Evolutionary conservation across 73 alveolate species (phyloP), one percentile per base, ranked within the genome.

Genomic region (Uronychia setigera): DNA sequence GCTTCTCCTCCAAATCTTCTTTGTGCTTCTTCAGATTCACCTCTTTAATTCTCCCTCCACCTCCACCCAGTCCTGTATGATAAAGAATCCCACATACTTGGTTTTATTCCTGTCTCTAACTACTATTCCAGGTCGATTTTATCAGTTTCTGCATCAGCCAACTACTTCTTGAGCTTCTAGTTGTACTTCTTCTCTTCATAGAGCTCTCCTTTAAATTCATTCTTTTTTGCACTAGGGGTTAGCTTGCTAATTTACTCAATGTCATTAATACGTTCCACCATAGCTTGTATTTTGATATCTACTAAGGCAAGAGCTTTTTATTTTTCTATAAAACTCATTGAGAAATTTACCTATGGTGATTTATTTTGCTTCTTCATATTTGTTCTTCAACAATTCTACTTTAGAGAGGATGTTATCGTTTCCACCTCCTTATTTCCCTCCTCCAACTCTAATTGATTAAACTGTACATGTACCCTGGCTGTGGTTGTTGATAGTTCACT

Each of bases 41-140:
- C 30, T 79, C 88, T 81, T 84, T 75, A 0, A 86, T 33, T 32
- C 60, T 79, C 29, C 77, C 33, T 29, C 29, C 77, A 0, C 59
- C 78, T 28, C 67, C 67, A 46, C 67, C 67, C n/a, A n/a, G n/a
- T n/a, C n/a, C n/a, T n/a, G n/a, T n/a, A n/a, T 46, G 67, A 19
- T 11, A 19, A 46, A 11, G 19, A 46, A 11, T 46, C 19, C n/a
- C 19, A 5, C 67, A 11, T 46, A 46, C 34, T 31, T 9, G 91
- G 93, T 60, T 91, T 91, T n/a, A 86, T 80, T n/a, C 93, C 92
- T 0, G 92, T 79, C 59, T 88, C 94, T 0, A 92, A 60, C 57
- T 92, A 82, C 59, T 92, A 60, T 58, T 92, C 97, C 0, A 92
- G 80, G 11, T 88, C 81, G 0, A 83, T 76, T 59, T 84, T 88